phyloP scores from a whole-genome alignment of 129 eudicot genomes.

The Helichrysum umbraculigerum region DNA sequence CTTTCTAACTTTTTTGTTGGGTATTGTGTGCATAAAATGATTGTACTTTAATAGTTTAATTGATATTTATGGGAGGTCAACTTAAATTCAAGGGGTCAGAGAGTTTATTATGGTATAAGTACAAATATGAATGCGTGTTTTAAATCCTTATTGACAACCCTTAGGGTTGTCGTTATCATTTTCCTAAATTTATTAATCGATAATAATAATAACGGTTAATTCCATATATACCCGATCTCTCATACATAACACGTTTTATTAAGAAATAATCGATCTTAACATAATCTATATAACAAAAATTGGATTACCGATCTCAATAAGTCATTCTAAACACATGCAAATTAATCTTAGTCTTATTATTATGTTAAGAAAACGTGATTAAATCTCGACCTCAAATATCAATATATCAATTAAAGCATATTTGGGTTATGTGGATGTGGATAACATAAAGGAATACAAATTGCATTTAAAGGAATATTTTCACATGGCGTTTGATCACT shows the following conservation, averaged over 20 bases:
- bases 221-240: too few species aligned
- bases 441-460: slow-evolving; percentile 1
- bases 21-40: too few species aligned
- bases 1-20: too few species aligned
- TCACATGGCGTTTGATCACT: slow-evolving; percentile 27
- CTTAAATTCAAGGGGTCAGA: too few species aligned
- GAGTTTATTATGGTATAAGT: too few species aligned
- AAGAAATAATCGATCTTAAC: background rate
- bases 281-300: background rate
- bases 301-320: background rate
- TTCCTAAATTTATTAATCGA: too few species aligned
- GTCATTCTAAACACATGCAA: slow-evolving; percentile 18
- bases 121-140: too few species aligned
- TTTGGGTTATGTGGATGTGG: slow-evolving; percentile 29
- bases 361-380: slow-evolving; percentile 32
- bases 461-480: slow-evolving; percentile 26
- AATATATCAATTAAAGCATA: slow-evolving; percentile 25
- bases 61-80: too few species aligned
- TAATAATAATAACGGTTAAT: too few species aligned
- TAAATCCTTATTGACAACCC: too few species aligned
- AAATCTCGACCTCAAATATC: slow-evolving; percentile 6
- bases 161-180: too few species aligned
- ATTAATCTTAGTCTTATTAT: background rate
- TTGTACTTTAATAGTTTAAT: too few species aligned
- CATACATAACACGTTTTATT: background rate